A percentile compares a stretch with the other conserved stretches of the same genome.
These are phyloP conservation scores for Alternaria infectoria DNA, from an alignment of 2,329 filamentous ascomycete genomes.

Conservation along the genomic window DNA sequence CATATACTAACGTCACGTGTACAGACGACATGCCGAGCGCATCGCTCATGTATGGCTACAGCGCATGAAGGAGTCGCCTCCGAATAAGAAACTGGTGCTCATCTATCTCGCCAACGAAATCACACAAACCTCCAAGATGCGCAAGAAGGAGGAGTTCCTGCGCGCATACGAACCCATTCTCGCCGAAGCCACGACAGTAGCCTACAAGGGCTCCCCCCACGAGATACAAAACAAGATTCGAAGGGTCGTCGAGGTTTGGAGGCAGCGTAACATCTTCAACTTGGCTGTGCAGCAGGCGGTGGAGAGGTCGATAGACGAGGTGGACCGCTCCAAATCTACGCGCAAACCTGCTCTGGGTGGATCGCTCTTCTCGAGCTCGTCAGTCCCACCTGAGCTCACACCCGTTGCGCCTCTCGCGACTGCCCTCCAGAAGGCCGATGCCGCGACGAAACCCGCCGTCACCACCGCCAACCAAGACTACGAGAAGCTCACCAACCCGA, in stretches of 20 bases:
- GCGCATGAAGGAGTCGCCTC: conserved; percentile 83
- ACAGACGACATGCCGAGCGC: conserved; percentile 86
- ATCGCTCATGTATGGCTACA: conserved; percentile 93
- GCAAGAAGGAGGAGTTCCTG: conserved; percentile 90
- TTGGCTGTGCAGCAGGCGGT: conserved; percentile 78
- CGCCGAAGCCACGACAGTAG: conserved; percentile 85
- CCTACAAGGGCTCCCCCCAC: conserved; percentile 82
- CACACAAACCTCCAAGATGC: conserved; percentile 91
- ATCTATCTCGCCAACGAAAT: conserved; percentile 98
- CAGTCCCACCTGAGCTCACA: conserved; percentile 76
- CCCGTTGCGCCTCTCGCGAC: conserved; percentile 77
- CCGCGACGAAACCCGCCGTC: conserved; percentile 70
- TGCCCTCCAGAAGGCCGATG: conserved; percentile 73
- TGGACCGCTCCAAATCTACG: conserved; percentile 62
- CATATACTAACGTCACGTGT: conserved; percentile 25
- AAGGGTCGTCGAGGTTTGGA: conserved; percentile 94
- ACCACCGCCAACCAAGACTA: conserved; percentile 81
- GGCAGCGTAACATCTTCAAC: conserved; percentile 84
- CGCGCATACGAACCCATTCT: conserved; percentile 90
- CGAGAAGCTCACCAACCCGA: conserved; percentile 78
- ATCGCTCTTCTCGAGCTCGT: conserved; percentile 71
- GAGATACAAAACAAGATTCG: conserved; percentile 89
- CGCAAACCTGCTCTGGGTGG: conserved; percentile 67
- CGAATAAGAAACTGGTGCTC: conserved; percentile 84
- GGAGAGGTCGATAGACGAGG: conserved; percentile 74